Evolutionary conservation across 371 early-diverging fungal genomes (phyloP).

Genomic region (Umbelopsis sp.): DNA sequence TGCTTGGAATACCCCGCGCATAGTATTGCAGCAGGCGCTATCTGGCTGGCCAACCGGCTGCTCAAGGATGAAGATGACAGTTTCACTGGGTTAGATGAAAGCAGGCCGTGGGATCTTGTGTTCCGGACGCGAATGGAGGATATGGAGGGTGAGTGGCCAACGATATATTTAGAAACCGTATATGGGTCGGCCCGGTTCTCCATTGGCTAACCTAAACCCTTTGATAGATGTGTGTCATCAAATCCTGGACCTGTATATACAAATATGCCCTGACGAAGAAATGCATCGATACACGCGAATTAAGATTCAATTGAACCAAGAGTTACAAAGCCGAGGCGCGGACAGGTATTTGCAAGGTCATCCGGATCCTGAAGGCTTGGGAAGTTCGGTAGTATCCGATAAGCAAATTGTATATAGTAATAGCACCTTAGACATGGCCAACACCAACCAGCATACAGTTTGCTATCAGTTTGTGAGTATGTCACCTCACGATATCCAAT

Average conservation of each 20-base stretch:
- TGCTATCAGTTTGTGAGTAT: slow-evolving; percentile 42
- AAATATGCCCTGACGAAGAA: slow-evolving; percentile 27
- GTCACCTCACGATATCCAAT: slow-evolving; percentile 18
- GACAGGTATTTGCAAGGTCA: slow-evolving; percentile 38
- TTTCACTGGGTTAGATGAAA: slow-evolving; percentile 28
- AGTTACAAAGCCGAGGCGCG: slow-evolving; percentile 40
- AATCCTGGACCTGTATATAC: slow-evolving; percentile 59
- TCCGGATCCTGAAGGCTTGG: slow-evolving; percentile 8
- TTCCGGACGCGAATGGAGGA: slow-evolving; percentile 59
- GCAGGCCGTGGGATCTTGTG: slow-evolving; percentile 46
- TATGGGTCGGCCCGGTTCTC: slow-evolving; percentile 19
- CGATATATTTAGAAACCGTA: slow-evolving; percentile 16
- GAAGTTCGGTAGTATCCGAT: slow-evolving; percentile 6
- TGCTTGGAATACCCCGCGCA: slow-evolving; percentile 69
- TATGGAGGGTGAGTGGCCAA: slow-evolving; percentile 45
- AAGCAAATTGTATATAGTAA: slow-evolving; percentile 17
- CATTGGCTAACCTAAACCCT: no score
- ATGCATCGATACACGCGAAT: slow-evolving; percentile 45
- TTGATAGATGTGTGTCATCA: slow-evolving; percentile 59
- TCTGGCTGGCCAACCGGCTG: slow-evolving; percentile 58
- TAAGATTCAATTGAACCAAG: slow-evolving; percentile 60
- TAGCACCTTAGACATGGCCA: slow-evolving; percentile 39
- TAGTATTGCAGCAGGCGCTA: slow-evolving; percentile 66
- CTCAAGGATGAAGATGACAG: slow-evolving; percentile 34
- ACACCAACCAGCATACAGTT: slow-evolving; percentile 52